phyloP scores from a whole-genome alignment of 305 asterid species.

The Fraxinus platypoda region DNA sequence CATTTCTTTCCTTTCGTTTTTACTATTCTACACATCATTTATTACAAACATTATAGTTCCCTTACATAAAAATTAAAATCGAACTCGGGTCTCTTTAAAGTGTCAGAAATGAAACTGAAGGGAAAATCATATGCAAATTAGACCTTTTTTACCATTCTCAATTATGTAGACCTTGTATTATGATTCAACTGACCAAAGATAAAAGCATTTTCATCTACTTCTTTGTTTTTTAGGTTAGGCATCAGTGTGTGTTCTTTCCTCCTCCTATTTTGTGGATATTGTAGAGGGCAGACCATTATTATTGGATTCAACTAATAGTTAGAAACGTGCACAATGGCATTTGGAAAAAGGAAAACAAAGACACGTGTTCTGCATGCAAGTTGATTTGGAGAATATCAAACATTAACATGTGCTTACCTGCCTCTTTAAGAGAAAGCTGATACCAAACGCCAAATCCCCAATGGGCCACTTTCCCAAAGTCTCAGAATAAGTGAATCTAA shows the following conservation, averaged over 20 bases:
- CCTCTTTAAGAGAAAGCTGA: conserved; percentile 82
- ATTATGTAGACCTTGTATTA: not conserved
- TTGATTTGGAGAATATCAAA: conserved; percentile 4
- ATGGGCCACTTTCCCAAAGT: conserved; percentile 99
- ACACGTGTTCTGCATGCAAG: not conserved
- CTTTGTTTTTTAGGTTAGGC: not conserved
- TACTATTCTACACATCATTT: not conserved
- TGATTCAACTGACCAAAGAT: not conserved
- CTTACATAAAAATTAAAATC: not conserved
- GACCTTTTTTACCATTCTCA: not conserved
- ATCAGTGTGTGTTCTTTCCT: not conserved
- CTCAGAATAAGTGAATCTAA: conserved; percentile 91
- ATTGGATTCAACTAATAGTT: not conserved
- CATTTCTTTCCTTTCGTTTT: not conserved
- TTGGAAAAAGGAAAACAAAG: not conserved
- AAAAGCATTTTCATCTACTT: not conserved
- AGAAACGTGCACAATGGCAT: not conserved
- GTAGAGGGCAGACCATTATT: not conserved
- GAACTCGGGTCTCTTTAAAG: not conserved
- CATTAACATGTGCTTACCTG: conserved; percentile 54
- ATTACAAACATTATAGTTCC: not conserved
- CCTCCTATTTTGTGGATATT: not conserved
- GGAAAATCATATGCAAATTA: not conserved
- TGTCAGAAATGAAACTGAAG: not conserved
- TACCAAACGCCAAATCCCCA: conserved; percentile 97